These are phyloP conservation scores for Phylloporus sp. DNA, from an alignment of 768 basidiomycete genomes.

Conservation along the genomic window DNA sequence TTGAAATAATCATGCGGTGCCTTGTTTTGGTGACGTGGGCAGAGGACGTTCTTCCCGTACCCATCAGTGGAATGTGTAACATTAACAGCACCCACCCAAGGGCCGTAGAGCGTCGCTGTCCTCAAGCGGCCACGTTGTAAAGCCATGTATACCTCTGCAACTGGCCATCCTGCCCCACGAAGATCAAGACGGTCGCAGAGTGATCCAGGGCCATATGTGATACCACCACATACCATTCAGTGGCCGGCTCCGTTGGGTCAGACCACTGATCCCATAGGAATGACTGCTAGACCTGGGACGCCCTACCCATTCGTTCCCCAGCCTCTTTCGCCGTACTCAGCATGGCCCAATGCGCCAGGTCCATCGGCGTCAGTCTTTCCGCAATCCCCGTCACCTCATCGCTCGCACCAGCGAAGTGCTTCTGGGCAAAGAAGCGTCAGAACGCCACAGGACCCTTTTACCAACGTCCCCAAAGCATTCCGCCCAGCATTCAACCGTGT, in stretches of 20 bases:
- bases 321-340: conserved; percentile 5
- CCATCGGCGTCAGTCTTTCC: conserved; percentile 17
- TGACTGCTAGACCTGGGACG: not conserved
- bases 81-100: not conserved
- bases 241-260: conserved; percentile 27
- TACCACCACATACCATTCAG: conserved; percentile 22
- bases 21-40: not conserved
- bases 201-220: conserved; percentile 21
- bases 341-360: conserved; percentile 4
- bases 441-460: conserved; percentile 15
- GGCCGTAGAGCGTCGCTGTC: not conserved
- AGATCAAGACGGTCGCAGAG: conserved; percentile 15
- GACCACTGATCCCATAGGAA: conserved; percentile 13
- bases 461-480: conserved; percentile 17
- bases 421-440: conserved; percentile 19
- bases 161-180: conserved; percentile 6
- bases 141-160: conserved; percentile 13
- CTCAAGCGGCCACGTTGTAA: not conserved
- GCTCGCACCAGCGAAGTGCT: conserved; percentile 9
- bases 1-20: not conserved
- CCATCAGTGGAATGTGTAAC: not conserved
- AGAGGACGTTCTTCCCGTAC: not conserved
- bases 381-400: conserved; percentile 17
- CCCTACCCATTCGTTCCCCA: conserved; percentile 14
- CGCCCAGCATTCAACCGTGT: conserved; percentile 12